phyloP scores from a whole-genome alignment of 2,329 filamentous ascomycete genomes.

The Aspergillus jensenii region DNA sequence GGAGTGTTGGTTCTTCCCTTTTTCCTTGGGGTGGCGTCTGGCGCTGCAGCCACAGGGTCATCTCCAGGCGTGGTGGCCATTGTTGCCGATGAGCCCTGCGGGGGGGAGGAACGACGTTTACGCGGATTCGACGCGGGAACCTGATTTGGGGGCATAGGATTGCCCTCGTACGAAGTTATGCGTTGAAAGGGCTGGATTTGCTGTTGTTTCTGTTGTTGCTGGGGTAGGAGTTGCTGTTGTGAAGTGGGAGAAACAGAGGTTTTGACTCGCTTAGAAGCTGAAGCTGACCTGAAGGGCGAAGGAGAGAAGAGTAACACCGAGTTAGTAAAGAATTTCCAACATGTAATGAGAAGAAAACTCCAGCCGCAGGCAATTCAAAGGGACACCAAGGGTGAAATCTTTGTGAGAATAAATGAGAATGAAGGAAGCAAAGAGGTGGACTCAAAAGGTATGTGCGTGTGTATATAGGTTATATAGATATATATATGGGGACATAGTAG shows the following conservation, averaged over 20 bases:
- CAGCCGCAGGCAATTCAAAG: background rate
- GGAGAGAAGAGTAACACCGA: conserved; percentile 3
- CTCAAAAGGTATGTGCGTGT: background rate
- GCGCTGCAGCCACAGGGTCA: conserved; percentile 20
- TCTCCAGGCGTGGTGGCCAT: conserved; percentile 35
- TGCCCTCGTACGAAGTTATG: conserved; percentile 38
- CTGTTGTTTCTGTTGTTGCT: conserved; percentile 24
- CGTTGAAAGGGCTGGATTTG: conserved; percentile 37
- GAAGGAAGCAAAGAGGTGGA: background rate
- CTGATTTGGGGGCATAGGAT: conserved; percentile 40
- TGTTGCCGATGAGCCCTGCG: conserved; percentile 35
- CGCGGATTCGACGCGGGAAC: conserved; percentile 40
- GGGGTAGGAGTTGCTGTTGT: conserved; percentile 37
- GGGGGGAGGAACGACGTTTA: conserved; percentile 46
- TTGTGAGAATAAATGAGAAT: conserved; percentile 9
- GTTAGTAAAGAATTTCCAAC: conserved; percentile 8
- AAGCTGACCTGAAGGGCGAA: conserved; percentile 34
- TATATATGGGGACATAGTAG: background rate
- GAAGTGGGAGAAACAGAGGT: conserved; percentile 37
- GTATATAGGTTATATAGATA: conserved; percentile 7
- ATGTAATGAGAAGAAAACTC: background rate
- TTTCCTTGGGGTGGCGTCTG: conserved; percentile 55
- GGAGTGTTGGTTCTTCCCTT: conserved; percentile 98
- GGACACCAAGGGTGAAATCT: background rate
- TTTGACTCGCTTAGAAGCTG: conserved; percentile 44